Evolutionary conservation across 345 rosid genomes (phyloP), one percentile per base, ranked within the genome.

Genomic region (Lepidium sativum): DNA sequence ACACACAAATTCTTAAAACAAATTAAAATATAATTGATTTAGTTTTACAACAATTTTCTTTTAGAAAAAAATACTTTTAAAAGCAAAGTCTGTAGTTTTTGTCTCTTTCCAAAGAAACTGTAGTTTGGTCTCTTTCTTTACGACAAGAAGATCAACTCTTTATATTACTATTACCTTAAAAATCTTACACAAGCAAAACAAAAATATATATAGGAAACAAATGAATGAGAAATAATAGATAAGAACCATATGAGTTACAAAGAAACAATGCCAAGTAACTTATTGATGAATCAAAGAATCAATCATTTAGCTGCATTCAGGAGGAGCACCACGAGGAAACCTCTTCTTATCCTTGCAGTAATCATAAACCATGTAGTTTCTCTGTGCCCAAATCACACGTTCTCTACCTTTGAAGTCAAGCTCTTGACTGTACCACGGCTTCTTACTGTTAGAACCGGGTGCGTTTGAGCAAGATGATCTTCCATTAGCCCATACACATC

Each of bases 321-420:
- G 27, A 15, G 80, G 78, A 39, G 52, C 55, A 15, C 78, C 75
- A 39, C 25, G 55, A 29, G 80, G 78, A 38, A 73, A 77, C 29
- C 80, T 64, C n/a, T 55, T 60, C 10, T 50, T 67, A 32, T 73
- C 80, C 4, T 31, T 49, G 64, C 80, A 77, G 27, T 77, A 77
- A 34, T 72, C 65, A 32, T 77, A 77, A 2, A 77, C 65, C 80
- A 77, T 77, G 71, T 57, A 68, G 6, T 62, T 57, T 18, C 60
- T 54, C 39, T 65, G 80, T 21, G 55, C 75, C 69, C 77, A 65
- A 39, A 6, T 49, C 49, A 73, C 31, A 5, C 31, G 31, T 9
- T 58, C 34, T 65, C 5, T 51, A 1, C 70, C 70, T 0, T 42
- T 42, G 9, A 12, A 10, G 7, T 69, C 75, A 4, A 77, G 56